Evolutionary conservation across 169 alveolate genomes (phyloP).

Genomic region (Blepharisma undulans): DNA sequence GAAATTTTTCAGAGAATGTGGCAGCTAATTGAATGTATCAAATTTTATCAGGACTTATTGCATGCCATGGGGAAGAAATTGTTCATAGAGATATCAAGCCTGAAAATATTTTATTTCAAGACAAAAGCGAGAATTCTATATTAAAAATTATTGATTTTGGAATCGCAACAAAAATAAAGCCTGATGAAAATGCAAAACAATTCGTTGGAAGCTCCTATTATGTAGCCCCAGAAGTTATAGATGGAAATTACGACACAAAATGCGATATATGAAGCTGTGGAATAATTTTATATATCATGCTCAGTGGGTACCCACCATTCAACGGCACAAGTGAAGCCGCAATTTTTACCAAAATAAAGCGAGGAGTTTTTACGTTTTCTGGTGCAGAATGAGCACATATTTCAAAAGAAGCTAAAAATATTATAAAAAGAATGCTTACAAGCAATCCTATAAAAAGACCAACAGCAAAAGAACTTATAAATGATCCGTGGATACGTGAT

Average conservation of each 20-base stretch:
- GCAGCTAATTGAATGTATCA: constrained; percentile 83
- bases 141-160: constrained; percentile 86
- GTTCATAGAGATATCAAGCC: constrained; percentile 86
- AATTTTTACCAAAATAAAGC: constrained; percentile 44
- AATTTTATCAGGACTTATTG: constrained; percentile 56
- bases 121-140: background rate
- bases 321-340: constrained; percentile 55
- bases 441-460: constrained; percentile 58
- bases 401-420: constrained; percentile 61
- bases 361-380: constrained; percentile 49
- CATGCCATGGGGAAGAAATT: constrained; percentile 54
- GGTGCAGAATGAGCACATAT: constrained; percentile 56
- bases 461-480: constrained; percentile 39
- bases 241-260: constrained; percentile 51
- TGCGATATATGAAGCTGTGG: constrained; percentile 72
- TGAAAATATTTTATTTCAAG: constrained; percentile 79
- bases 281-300: constrained; percentile 54
- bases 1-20: constrained; percentile 85
- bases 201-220: constrained; percentile 44
- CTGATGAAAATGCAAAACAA: constrained; percentile 68
- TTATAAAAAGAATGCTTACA: constrained; percentile 58
- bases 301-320: constrained; percentile 65
- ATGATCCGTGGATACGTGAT: constrained; percentile 29
- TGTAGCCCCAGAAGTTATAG: constrained; percentile 44
- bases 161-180: constrained; percentile 73